Evolutionary conservation across 768 basidiomycete species (phyloP).

Genomic region (Astraeus odoratus): DNA sequence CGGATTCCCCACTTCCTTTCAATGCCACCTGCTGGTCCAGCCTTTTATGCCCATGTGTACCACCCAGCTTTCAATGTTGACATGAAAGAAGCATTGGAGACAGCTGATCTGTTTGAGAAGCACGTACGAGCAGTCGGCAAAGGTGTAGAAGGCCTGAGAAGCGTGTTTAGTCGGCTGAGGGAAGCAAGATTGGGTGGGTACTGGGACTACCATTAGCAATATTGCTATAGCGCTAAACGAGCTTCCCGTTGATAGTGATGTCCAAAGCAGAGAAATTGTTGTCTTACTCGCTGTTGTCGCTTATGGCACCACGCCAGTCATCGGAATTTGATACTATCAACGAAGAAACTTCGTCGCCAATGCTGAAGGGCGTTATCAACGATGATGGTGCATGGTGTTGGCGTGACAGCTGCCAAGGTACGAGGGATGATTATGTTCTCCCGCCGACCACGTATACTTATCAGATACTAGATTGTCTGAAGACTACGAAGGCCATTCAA

Average conservation of each 20-base stretch:
- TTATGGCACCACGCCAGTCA: slow-evolving; percentile 65
- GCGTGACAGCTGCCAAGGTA: slow-evolving; percentile 73
- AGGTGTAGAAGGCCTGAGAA: slow-evolving; percentile 62
- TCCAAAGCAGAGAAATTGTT: slow-evolving; percentile 68
- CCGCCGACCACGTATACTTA: neutral
- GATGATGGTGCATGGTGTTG: slow-evolving; percentile 82
- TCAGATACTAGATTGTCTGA: slow-evolving; percentile 54
- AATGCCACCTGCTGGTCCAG: slow-evolving; percentile 60
- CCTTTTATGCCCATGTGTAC: slow-evolving; percentile 73
- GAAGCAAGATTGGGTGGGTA: slow-evolving; percentile 60
- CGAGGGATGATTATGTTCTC: neutral
- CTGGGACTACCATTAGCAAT: slow-evolving; percentile 4
- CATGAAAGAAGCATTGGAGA: slow-evolving; percentile 55
- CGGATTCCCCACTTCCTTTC: slow-evolving; percentile 53
- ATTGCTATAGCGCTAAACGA: neutral
- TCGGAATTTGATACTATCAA: slow-evolving; percentile 43
- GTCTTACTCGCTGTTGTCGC: slow-evolving; percentile 64
- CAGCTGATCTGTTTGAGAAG: slow-evolving; percentile 53
- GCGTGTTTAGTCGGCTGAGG: slow-evolving; percentile 53
- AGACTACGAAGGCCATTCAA: slow-evolving; percentile 71
- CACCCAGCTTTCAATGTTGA: slow-evolving; percentile 86
- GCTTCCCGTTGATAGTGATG: slow-evolving; percentile 49
- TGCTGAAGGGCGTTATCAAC: slow-evolving; percentile 55
- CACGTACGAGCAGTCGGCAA: slow-evolving; percentile 62
- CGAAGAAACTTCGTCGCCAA: slow-evolving; percentile 32